Conservation (phyloP, 2,329 filamentous ascomycete genomes). For the Fusarium nurragi region DNA sequence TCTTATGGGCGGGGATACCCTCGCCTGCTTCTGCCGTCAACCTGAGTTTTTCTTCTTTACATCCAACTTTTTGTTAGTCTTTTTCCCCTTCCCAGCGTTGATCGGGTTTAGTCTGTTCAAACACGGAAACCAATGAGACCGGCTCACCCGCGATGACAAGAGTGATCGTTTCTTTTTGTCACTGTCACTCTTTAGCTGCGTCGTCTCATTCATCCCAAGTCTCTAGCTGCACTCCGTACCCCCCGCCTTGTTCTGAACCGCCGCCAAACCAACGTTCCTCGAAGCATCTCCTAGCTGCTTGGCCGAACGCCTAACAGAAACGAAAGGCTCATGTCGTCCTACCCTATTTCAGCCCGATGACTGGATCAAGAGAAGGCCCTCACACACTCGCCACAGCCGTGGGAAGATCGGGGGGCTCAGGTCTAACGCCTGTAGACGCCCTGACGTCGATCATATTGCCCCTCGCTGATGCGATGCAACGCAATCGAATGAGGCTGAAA, state of each 20-base stretch:
- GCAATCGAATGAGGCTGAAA: constrained; percentile 38
- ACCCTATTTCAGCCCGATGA: constrained; percentile 33
- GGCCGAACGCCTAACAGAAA: constrained; percentile 3
- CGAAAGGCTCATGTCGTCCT: constrained; percentile 27
- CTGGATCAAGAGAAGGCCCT: background rate
- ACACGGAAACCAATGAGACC: background rate
- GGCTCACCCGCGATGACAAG: background rate
- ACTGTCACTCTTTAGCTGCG: constrained; percentile 1
- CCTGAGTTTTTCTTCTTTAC: constrained; percentile 6
- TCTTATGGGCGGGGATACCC: constrained; percentile 24
- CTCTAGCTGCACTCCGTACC: constrained; percentile 3
- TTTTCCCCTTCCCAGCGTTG: background rate
- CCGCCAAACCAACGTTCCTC: background rate
- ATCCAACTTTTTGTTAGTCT: constrained; percentile 20
- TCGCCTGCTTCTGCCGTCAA: background rate
- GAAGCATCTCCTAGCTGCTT: constrained; percentile 5
- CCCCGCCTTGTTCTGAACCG: constrained; percentile 8
- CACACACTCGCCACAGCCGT: constrained; percentile 27
- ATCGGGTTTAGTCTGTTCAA: constrained; percentile 3
- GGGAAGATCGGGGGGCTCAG: constrained; percentile 12
- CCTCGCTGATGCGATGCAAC: constrained; percentile 38
- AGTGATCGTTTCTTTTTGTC: constrained; percentile 24
- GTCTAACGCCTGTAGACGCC: constrained; percentile 24
- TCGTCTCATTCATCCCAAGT: constrained; percentile 1
- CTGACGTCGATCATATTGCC: constrained; percentile 40